These are phyloP conservation scores for Fusarium fujikuroi DNA, from an alignment of 2,329 filamentous ascomycete species.

Conservation along the genomic window DNA sequence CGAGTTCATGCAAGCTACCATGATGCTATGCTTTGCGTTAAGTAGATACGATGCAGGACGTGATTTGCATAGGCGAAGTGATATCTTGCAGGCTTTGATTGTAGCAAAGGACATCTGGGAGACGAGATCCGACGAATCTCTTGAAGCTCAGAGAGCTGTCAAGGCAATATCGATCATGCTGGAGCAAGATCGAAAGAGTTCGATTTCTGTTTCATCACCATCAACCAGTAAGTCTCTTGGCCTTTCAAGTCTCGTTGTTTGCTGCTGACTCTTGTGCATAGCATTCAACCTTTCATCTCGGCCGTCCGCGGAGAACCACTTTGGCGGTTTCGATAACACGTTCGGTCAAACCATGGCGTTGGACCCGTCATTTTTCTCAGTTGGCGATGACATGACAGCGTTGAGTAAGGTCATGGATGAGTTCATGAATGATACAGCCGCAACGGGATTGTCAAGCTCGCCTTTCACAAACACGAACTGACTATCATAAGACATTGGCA, in stretches of 20 bases:
- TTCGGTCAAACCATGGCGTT: conserved; percentile 24
- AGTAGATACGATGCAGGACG: not conserved
- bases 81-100: conserved; percentile 10
- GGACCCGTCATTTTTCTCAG: conserved; percentile 17
- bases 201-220: not conserved
- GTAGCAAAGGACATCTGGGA: conserved; percentile 1
- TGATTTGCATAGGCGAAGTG: not conserved
- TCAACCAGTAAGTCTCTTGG: not conserved
- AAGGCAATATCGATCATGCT: conserved; percentile 13
- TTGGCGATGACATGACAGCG: not conserved
- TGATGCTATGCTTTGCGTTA: conserved; percentile 34
- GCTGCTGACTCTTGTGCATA: not conserved
- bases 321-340: conserved; percentile 13
- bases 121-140: not conserved
- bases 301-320: not conserved
- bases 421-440: conserved; percentile 1
- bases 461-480: not conserved
- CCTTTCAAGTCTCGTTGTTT: not conserved
- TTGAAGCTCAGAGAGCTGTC: conserved; percentile 8
- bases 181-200: not conserved
- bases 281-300: not conserved
- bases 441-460: not conserved
- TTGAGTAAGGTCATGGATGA: conserved; percentile 16
- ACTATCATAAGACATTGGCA: not conserved
- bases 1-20: conserved; percentile 33